Evolutionary conservation across 2,329 filamentous ascomycete species (phyloP).

Genomic region (Neoarthrinium moseri): DNA sequence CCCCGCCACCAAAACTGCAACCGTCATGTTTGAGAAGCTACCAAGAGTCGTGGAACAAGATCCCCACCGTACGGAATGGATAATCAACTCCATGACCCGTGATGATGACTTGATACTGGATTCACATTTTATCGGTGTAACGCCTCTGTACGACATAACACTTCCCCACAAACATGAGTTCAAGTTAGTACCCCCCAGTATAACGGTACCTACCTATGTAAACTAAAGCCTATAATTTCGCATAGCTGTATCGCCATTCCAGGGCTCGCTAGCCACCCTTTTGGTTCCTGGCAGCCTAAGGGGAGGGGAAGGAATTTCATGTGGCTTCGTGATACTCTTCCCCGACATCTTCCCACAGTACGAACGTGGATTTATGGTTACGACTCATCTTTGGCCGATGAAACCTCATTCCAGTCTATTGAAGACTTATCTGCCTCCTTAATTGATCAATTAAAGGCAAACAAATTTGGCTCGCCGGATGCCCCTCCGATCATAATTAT

Average conservation of each 20-base stretch:
- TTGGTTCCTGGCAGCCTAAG: not conserved
- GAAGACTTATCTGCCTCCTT: not conserved
- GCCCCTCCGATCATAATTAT: not conserved
- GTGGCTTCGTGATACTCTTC: not conserved
- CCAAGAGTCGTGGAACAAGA: not conserved
- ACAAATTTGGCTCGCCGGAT: not conserved
- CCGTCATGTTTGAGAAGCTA: not conserved
- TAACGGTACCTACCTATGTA: not conserved
- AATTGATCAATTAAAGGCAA: not conserved
- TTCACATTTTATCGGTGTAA: not conserved
- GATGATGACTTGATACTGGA: not conserved
- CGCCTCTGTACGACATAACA: not conserved
- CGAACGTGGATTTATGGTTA: not conserved
- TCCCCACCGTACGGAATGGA: not conserved
- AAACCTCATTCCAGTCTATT: not conserved
- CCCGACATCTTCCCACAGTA: not conserved
- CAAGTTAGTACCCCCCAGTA: not conserved
- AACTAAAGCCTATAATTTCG: too few relatives aligned
- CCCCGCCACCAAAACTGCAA: not conserved
- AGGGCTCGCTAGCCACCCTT: not conserved
- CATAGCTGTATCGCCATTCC: not conserved
- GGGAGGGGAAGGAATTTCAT: not conserved
- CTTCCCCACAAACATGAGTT: not conserved
- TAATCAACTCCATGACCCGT: too few relatives aligned
- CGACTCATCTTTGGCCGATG: not conserved